Conservation (phyloP, 805 yeast genomes). For the Spathaspora boniae region DNA sequence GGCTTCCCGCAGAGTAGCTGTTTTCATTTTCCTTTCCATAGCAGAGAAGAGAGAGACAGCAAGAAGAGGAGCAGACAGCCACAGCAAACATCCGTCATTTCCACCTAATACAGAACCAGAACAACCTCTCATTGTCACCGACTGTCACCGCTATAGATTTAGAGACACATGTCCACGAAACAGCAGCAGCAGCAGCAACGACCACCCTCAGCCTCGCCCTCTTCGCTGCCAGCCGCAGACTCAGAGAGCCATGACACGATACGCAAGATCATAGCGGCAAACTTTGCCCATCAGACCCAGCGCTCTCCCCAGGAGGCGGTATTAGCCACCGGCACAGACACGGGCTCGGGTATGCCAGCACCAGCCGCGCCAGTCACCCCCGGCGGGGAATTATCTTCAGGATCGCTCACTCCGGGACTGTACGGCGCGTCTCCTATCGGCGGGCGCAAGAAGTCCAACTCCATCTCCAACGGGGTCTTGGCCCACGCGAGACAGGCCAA, state of each 20-base stretch:
- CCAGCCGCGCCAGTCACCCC: neutral
- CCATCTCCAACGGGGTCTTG: slow-evolving; percentile 16
- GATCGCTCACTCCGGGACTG: neutral
- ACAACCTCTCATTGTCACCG: too few relatives aligned
- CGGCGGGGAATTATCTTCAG: neutral
- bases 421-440: slow-evolving; percentile 3
- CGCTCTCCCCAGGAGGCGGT: neutral
- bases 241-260: slow-evolving; percentile 8
- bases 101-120: too few relatives aligned
- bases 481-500: slow-evolving; percentile 8
- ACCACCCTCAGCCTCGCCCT: slow-evolving; percentile 4
- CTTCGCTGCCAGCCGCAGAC: slow-evolving; percentile 2
- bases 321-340: neutral
- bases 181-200: slow-evolving; percentile 2
- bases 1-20: too few relatives aligned
- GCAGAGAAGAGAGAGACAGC: too few relatives aligned
- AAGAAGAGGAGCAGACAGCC: too few relatives aligned
- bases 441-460: slow-evolving; percentile 13
- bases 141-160: too few relatives aligned
- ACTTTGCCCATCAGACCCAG: slow-evolving; percentile 3
- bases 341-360: neutral
- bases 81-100: too few relatives aligned
- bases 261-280: slow-evolving; percentile 8
- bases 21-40: too few relatives aligned
- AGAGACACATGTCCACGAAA: too few relatives aligned